Conservation (phyloP, 164 flowering plant species). For the Umbilicus rupestris region DNA sequence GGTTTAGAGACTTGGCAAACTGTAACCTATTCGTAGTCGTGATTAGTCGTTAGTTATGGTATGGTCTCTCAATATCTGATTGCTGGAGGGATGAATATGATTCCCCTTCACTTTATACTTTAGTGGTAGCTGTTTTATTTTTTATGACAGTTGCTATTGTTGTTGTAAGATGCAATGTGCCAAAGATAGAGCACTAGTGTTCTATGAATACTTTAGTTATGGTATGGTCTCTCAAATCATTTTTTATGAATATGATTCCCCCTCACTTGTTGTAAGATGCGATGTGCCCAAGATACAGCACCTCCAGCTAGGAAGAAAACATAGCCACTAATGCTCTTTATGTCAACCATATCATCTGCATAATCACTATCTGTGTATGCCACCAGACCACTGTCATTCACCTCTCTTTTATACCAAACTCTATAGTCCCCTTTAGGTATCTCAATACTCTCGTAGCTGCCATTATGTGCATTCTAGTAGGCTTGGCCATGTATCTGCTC, state of each 20-base stretch:
- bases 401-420: background rate
- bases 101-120: background rate
- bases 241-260: no score
- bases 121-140: background rate
- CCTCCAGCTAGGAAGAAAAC: no score
- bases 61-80: background rate
- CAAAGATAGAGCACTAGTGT: no score
- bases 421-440: background rate
- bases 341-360: no score
- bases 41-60: slow-evolving; percentile 3
- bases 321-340: no score
- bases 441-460: background rate
- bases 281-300: no score
- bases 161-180: no score
- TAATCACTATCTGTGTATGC: no score
- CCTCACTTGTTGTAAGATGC: no score
- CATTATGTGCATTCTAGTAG: background rate
- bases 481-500: background rate
- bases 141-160: background rate
- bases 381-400: no score
- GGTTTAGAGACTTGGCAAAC: background rate
- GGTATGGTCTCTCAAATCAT: no score
- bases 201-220: no score
- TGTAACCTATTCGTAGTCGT: background rate
- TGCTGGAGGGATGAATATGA: background rate